Evolutionary conservation across 2,329 filamentous ascomycete species (phyloP), one percentile per base, ranked within the genome.

Genomic region (Leptographium lundbergii): DNA sequence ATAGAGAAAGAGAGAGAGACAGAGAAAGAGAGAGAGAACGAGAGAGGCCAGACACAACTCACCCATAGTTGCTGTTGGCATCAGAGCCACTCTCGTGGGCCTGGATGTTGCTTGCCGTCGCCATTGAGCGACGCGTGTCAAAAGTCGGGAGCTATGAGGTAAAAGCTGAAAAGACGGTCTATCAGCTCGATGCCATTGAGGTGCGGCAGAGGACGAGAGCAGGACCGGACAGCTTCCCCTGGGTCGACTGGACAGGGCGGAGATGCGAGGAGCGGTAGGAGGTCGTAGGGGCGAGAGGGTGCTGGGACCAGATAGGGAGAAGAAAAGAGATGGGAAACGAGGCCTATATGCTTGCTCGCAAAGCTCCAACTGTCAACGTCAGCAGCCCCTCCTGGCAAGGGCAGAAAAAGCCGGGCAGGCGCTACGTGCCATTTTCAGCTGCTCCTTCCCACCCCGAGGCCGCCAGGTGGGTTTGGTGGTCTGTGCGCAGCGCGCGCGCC

Each of bases 51-150:
- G 6, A n/a, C 6, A 34, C 6, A 9, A 52, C 62, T 0, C 59
- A 68, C 67, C 66, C 62, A 56, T 66, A 67, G 60, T 69, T 69
- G 58, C 63, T 66, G 61, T 64, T 63, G 47, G 63, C 53, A 54
- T 64, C 63, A 36, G 63, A 57, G 57, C 61, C 55, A 54, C 27
- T 22, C 53, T 32, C 6, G 22, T 25, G 54, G 17, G 61, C 56
- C 45, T 65, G 61, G 36, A 59, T 52, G 60, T 61, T 63, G 48
- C 54, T 48, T 19, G 64, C 61, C 57, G 36, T 61, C 45, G 66
- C 65, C 66, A 69, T 68, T 10, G 58, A 39, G 13, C 13, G 36
- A 17, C 14, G 14, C 36, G 36, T 39, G 36, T 39, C 36, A 4
- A 36, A 13, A 13, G 10, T 6, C 10, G 6, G 42, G 19, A n/a